A percentile compares a stretch with the other conserved stretches of the same genome.
These are phyloP conservation scores for Tarenaya hassleriana DNA, from an alignment of 345 rosid species.

Conservation along the genomic window DNA sequence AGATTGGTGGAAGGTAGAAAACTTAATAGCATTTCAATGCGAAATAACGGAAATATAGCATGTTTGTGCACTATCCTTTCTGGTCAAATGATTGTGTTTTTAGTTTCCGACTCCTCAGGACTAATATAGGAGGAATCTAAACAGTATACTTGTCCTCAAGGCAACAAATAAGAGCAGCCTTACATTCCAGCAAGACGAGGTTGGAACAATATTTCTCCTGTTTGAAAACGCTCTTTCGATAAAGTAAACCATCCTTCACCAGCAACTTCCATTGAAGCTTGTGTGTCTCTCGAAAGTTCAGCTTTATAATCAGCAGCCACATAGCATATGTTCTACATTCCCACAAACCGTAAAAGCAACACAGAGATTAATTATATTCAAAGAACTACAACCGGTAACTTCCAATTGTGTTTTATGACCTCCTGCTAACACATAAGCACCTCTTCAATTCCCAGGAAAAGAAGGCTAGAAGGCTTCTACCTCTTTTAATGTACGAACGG, in stretches of 20 bases:
- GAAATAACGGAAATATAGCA: neutral
- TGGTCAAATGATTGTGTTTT: slow-evolving; percentile 6
- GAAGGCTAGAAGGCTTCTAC: slow-evolving; percentile 27
- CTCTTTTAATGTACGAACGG: slow-evolving; percentile 87
- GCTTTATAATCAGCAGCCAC: slow-evolving; percentile 75
- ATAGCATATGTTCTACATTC: slow-evolving; percentile 70
- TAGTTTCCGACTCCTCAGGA: slow-evolving; percentile 7
- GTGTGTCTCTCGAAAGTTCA: slow-evolving; percentile 55
- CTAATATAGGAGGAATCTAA: neutral
- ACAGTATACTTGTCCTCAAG: neutral
- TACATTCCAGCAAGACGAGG: slow-evolving; percentile 85
- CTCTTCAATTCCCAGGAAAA: neutral
- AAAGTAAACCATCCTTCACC: slow-evolving; percentile 81
- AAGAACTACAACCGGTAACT: neutral
- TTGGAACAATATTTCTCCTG: slow-evolving; percentile 88
- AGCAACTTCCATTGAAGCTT: slow-evolving; percentile 52
- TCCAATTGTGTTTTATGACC: neutral
- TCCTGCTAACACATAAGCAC: slow-evolving; percentile 9
- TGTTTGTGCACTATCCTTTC: neutral
- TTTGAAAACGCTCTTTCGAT: slow-evolving; percentile 78
- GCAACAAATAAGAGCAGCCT: slow-evolving; percentile 28
- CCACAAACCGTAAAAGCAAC: slow-evolving; percentile 22
- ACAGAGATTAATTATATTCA: neutral
- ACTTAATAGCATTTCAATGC: neutral
- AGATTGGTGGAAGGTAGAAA: too few species aligned